Evolutionary conservation across 129 eudicot species (phyloP), one percentile per base, ranked within the genome.

Genomic region (Sambucus nigra): DNA sequence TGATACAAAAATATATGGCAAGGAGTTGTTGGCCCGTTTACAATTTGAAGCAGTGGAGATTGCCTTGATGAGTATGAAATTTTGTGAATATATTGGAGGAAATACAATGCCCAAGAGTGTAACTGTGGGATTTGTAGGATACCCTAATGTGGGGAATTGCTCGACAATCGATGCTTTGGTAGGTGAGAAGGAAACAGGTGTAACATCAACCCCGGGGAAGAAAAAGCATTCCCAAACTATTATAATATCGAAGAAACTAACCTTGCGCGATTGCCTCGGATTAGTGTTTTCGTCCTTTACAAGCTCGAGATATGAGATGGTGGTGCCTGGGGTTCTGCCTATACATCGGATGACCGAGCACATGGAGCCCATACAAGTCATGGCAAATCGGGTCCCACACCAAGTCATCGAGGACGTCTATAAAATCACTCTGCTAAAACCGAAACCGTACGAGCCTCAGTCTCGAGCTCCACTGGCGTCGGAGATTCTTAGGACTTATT

Each of bases 141-240:
- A 86, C 45, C 95, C 93, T 3, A 86, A 86, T 39, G 95, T 86
- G 2, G 95, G 95, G 1, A 86, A 86, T 51, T 81, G 95, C 53
- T 86, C 95, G 20, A 86, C 95, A 5, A 86, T 86, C 16, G 81
- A 86, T 50, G 92, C 95, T 16, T 76, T 86, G 64, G 95, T 86
- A 0, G 93, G 95, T 7, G 69, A 73, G 28, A 86, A 86, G 52
- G 68, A 69, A 25, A 75, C 93, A 4, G 93, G 95, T 22, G 93
- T 86, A 1, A 86, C 95, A 4, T 81, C 92, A n/a, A 86, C 95
- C 25, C 95, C 93, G 1, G 95, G 93, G 11, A 86, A 86, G 69
- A 86, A 93, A 15, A 86, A 86, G 61, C 95, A 86, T 68, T 86
- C 82, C 59, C 95, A 86, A 31, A 86, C 95, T 5, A 42, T 78